Percentiles rank a stretch among this genome's conserved stretches.
Conservation (phyloP, 768 basidiomycete genomes). For the Suillus sp. region DNA sequence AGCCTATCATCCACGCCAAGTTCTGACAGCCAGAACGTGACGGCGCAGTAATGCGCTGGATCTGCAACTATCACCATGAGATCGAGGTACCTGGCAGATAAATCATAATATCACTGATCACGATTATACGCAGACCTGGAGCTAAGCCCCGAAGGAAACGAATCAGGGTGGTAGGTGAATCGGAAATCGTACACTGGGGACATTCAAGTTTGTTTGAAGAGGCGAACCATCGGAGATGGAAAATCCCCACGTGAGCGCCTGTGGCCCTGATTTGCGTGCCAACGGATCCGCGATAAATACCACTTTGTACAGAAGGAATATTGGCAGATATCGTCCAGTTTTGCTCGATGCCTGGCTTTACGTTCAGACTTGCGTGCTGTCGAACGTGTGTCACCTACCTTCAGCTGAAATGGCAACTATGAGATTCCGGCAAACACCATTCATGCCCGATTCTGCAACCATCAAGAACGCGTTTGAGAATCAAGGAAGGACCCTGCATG, state of each 20-base stretch:
- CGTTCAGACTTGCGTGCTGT: constrained; percentile 15
- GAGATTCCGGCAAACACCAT: background rate
- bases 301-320: constrained; percentile 5
- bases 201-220: no score
- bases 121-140: background rate
- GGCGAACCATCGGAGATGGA: background rate
- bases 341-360: constrained; percentile 14
- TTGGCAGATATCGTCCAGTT: constrained; percentile 9
- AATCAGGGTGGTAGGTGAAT: no score
- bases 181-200: no score
- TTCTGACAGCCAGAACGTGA: background rate
- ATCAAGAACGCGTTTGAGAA: constrained; percentile 17
- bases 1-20: background rate
- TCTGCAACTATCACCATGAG: background rate
- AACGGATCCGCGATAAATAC: background rate
- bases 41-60: background rate
- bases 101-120: background rate
- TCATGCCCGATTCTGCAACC: background rate
- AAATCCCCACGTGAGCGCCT: background rate
- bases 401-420: background rate
- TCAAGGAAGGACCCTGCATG: constrained; percentile 9
- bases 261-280: background rate
- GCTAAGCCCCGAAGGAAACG: background rate
- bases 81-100: background rate
- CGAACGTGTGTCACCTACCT: constrained; percentile 9